These are phyloP conservation scores for Thelephora terrestris DNA, from an alignment of 1,284 basidiomycete species.

Conservation along the genomic window DNA sequence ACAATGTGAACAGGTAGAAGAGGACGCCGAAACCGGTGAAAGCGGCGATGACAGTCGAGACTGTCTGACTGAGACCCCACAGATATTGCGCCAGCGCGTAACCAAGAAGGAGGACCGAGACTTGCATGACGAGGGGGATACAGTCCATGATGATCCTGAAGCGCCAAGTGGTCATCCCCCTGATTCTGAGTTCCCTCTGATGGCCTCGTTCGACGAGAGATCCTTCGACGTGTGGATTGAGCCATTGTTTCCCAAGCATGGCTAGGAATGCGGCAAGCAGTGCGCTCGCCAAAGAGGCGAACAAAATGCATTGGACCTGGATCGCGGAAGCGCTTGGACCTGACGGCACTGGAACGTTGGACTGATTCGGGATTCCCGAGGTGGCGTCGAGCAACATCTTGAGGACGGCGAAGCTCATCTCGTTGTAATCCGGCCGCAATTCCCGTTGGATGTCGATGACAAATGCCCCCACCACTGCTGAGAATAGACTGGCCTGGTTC, in stretches of 20 bases:
- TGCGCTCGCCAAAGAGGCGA: neutral
- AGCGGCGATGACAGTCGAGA: neutral
- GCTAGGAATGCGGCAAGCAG: conserved; percentile 2
- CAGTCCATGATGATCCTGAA: neutral
- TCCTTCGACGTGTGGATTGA: neutral
- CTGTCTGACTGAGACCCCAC: neutral
- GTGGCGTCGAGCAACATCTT: neutral
- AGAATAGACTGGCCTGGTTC: neutral
- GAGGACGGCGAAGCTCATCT: too few relatives aligned
- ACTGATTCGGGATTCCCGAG: neutral
- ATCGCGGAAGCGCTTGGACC: neutral
- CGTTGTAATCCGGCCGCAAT: neutral
- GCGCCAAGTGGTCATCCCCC: neutral
- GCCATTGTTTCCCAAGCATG: conserved; percentile 4
- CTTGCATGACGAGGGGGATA: neutral
- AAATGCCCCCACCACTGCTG: neutral
- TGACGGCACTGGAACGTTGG: neutral
- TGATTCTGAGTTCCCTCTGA: neutral
- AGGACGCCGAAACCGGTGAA: neutral
- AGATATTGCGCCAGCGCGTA: neutral
- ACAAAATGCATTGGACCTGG: neutral
- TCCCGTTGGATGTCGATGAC: neutral
- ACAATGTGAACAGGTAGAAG: neutral
- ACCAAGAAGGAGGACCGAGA: conserved; percentile 1
- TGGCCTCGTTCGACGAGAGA: neutral